phyloP scores from a whole-genome alignment of 148 eudicot species.

The Polygonum maritimum region DNA sequence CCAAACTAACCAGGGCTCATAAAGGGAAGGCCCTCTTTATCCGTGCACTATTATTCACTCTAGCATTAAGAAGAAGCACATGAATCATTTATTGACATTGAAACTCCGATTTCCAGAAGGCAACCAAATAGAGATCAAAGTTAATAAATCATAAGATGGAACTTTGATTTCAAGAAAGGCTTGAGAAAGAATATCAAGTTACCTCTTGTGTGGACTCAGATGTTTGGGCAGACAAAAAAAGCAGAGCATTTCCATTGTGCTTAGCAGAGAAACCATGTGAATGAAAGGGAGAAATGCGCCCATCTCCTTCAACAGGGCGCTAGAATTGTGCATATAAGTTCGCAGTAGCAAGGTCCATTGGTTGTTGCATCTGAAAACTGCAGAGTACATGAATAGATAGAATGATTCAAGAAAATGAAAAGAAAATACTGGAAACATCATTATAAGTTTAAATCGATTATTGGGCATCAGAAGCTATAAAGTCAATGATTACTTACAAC shows the following conservation, averaged over 20 bases:
- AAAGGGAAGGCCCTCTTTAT: not conserved
- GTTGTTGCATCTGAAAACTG: slow-evolving; percentile 5
- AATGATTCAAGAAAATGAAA: not conserved
- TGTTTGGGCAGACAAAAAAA: slow-evolving; percentile 42
- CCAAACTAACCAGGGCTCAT: not conserved
- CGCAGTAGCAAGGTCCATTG: not conserved
- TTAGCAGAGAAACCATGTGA: slow-evolving; percentile 47
- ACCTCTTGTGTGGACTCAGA: slow-evolving; percentile 66
- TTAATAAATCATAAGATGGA: not conserved
- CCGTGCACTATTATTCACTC: not conserved
- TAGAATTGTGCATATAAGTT: slow-evolving; percentile 60
- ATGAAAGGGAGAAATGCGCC: slow-evolving; percentile 63
- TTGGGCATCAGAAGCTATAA: not conserved
- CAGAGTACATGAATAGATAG: not conserved
- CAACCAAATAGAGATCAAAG: not conserved
- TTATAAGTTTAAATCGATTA: not conserved
- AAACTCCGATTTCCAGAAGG: not conserved
- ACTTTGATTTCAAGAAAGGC: not conserved
- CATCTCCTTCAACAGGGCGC: slow-evolving; percentile 60
- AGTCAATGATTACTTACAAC: slow-evolving; percentile 46
- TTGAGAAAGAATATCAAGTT: not conserved
- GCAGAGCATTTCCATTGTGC: slow-evolving; percentile 44
- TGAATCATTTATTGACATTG: not conserved
- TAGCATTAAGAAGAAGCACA: not conserved
- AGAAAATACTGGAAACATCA: not conserved